Evolutionary conservation across 176 grass and related monocot genomes (phyloP), one percentile per base, ranked within the genome.

Genomic region (Oryza punctata): DNA sequence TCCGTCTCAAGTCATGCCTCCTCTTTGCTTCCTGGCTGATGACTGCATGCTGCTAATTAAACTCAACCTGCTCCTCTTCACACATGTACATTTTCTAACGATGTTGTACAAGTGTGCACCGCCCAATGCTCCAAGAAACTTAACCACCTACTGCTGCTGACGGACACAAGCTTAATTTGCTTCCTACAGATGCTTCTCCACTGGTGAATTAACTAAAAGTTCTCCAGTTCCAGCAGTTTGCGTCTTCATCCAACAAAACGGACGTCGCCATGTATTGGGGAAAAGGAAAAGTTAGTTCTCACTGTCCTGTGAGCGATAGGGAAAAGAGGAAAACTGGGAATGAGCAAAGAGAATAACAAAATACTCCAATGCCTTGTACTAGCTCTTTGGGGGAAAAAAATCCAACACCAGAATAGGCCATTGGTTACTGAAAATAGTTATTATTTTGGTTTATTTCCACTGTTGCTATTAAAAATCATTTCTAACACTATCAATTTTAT

Each of bases 1-100:
- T 82, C 88, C 78, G 27, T 61, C 47, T 78, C 88, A 86, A 90
- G 88, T 50, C 64, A 70, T 63, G 71, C 78, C 67, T 49, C 60
- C 23, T 46, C 12, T 24, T 72, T 30, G 60, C 35, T 81, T 41
- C 13, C 12, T 59, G 78, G 19, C 44, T 72, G 57, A 67, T 23
- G 18, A 54, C 16, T 54, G 50, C 50, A 78, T 89, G 70, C 54
- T 25, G 77, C 64, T 57, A 54, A 47, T 47, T 47, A 47, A 25
- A 15, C 69, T 29, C 50, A 47, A 13, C 69, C 75, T 15, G 46
- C 54, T 18, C 35, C 45, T 3, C 12, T 7, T 57, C 35, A 5
- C 19, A 57, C 50, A 24, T 45, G 57, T 14, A 59, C 19, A 79
- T 78, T 60, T 63, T 84, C 65, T 85, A 77, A 77, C 77, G 72